Conservation (phyloP, 805 yeast genomes). For the Yarrowia osloensis region DNA sequence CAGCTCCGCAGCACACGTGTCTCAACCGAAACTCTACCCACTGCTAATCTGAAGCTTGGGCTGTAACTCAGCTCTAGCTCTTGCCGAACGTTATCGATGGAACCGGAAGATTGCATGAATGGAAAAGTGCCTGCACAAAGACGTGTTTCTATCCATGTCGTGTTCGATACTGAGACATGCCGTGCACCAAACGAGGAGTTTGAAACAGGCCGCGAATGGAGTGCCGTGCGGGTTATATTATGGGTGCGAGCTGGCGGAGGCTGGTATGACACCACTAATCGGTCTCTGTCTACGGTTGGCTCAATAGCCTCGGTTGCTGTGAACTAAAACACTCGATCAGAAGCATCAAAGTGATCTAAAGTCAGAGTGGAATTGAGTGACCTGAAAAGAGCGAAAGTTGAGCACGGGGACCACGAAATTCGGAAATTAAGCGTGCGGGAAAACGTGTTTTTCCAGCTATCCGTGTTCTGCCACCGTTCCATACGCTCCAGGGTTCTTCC, state of each 20-base stretch:
- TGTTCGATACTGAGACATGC: not conserved
- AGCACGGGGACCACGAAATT: not conserved
- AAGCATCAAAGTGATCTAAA: not conserved
- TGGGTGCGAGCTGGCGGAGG: no score
- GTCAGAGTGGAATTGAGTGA: not conserved
- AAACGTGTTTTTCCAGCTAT: not conserved
- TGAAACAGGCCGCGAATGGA: not conserved
- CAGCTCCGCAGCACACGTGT: not conserved
- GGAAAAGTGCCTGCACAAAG: not conserved
- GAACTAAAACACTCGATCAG: not conserved
- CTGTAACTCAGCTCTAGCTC: not conserved
- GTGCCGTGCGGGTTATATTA: no score
- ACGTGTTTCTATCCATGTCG: not conserved
- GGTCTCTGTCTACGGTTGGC: no score
- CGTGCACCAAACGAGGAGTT: not conserved
- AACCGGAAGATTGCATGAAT: not conserved
- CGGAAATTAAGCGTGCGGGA: not conserved
- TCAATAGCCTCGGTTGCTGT: not conserved
- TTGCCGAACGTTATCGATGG: conserved; percentile 7
- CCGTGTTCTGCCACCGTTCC: not conserved
- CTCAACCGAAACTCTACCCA: not conserved
- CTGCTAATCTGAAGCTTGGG: not conserved
- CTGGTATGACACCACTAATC: no score
- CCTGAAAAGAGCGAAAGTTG: not conserved
- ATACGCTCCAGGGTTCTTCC: not conserved